Base-by-base conservation (phyloP, 2,329 filamentous ascomycete genomes). In the Xylariaceae sp. region DNA sequence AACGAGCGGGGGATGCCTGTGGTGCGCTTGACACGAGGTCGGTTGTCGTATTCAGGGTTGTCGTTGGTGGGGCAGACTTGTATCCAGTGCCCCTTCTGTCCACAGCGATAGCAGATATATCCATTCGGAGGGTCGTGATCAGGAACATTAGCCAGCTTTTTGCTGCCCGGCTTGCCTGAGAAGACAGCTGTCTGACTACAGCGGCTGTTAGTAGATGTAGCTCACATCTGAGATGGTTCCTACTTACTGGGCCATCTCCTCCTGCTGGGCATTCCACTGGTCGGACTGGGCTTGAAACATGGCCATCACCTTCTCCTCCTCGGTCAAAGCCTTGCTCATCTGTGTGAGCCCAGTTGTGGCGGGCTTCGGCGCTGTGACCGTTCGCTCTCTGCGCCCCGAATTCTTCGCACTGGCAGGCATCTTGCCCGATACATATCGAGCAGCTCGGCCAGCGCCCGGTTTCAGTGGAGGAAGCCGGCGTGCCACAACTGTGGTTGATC, bases 1-100 rank as follows among this genome's bases (percentile, higher is more conserved):
- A 98, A 93, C 2, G 90, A 95, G 45, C 87, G 83, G 13, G 92
- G 92, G 48, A 98, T 98, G 46, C 92, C 92, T 26, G 92, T 98
- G 4, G 92, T 96, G 40, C 90, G 81, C 69, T 95, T 96, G 45
- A 96, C 86, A 40, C 90, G 80, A 31, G 89, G 87, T 34, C 87
- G 83, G 47, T 89, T 89, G 62, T 98, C 92, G 59, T 89, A 96
- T 40, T 88, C 89, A 3, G 92, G 90, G 47, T 98, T 89, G 57
- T 94, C 87, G 58, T 98, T 98, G n/a, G 90, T 98, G 5, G 92
- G 92, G 54, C 92, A 98, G 33, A 86, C 77, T 63, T 96, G 90
- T 43, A 98, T 98, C 90, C 90, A 98, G 59, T 98, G 92, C n/a
- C 89, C 92, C 64, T 95, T 95, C 59, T 95, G 83, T 41, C 88